phyloP scores from a whole-genome alignment of 495 filamentous ascomycete species.

The Opeltia flavorubescens region DNA sequence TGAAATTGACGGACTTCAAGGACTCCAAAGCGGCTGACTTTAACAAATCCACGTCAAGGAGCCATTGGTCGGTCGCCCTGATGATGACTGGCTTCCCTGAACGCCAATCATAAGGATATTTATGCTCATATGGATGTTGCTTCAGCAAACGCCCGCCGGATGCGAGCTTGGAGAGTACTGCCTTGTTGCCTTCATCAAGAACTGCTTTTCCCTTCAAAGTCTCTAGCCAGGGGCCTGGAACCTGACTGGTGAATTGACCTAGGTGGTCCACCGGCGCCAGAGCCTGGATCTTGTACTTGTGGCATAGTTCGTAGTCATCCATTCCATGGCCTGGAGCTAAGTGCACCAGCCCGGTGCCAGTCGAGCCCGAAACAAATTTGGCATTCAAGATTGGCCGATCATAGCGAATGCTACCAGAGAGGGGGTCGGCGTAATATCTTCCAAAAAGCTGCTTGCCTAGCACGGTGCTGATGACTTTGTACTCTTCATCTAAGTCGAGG shows the following conservation, averaged over 20 bases:
- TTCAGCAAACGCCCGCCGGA: slow-evolving; percentile 42
- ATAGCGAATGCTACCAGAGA: slow-evolving; percentile 36
- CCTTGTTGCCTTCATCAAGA: slow-evolving; percentile 46
- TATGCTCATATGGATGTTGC: slow-evolving; percentile 62
- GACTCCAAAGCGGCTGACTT: slow-evolving; percentile 54
- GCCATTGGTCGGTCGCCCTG: slow-evolving; percentile 92
- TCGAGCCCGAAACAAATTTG: slow-evolving; percentile 72
- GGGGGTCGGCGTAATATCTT: slow-evolving; percentile 50
- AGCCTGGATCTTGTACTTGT: slow-evolving; percentile 44
- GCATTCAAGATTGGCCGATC: slow-evolving; percentile 62
- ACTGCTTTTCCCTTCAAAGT: slow-evolving; percentile 48
- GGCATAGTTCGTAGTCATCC: slow-evolving; percentile 86
- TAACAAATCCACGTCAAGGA: slow-evolving; percentile 77
- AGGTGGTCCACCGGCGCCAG: slow-evolving; percentile 71
- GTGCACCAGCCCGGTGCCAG: slow-evolving; percentile 87
- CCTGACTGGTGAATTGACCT: slow-evolving; percentile 64
- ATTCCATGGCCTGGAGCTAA: slow-evolving; percentile 89
- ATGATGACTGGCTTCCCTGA: slow-evolving; percentile 86
- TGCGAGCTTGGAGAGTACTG: slow-evolving; percentile 51
- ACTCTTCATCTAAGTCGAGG: slow-evolving; percentile 33
- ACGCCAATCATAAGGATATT: slow-evolving; percentile 96
- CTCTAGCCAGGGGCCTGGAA: slow-evolving; percentile 43
- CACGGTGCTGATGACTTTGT: slow-evolving; percentile 32
- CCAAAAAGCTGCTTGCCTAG: slow-evolving; percentile 50
- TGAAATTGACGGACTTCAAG: slow-evolving; percentile 57